Evolutionary conservation across 192 early-diverging fungal genomes (phyloP), one percentile per base, ranked within the genome.

Genomic region (Rhizophagus sp.): DNA sequence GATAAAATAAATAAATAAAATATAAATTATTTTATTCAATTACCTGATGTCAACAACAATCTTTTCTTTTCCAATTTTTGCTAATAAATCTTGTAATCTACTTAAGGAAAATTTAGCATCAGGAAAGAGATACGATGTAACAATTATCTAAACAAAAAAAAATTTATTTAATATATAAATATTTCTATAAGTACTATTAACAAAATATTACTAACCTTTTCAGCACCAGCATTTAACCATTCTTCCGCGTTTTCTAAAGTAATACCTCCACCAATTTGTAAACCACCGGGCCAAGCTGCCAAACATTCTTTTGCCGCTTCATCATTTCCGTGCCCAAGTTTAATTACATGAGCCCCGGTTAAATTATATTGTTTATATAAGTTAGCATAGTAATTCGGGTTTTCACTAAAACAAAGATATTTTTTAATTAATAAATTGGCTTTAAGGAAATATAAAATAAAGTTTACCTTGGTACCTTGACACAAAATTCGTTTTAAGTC

Each of bases 261-360:
- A 78, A 99, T 97, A 22, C 98, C 98, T 47, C 98, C 98, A 57
- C 98, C 98, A 19, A 99, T 82, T 82, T 99, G 98, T 69, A 99
- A 86, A 10, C 91, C 91, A 25, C 89, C 81, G 41, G 96, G 98
- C 95, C 96, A 99, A 10, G 94, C 87, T 8, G 75, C 78, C 52
- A 99, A 89, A 9, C 96, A 96, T 39, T 92, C 92, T 73, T 85
- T 89, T 8, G 97, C 96, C 12, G 97, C 96, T 2, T 90, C 86
- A 62, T 95, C 94, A 86, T 98, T 98, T 57, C 89, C 88, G 15
- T 94, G 87, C 0, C 97, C 97, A 1, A 99, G 91, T 85, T 96
- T 98, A 83, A 99, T 98, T 25, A 98, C 93, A 88, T 99, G 98
- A 22, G 94, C 96, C 22, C 97, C 96, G 2, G 80, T 84, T 19